Conservation (phyloP, 352 stramenopile species). For the Globisporangium megalacanthum region DNA sequence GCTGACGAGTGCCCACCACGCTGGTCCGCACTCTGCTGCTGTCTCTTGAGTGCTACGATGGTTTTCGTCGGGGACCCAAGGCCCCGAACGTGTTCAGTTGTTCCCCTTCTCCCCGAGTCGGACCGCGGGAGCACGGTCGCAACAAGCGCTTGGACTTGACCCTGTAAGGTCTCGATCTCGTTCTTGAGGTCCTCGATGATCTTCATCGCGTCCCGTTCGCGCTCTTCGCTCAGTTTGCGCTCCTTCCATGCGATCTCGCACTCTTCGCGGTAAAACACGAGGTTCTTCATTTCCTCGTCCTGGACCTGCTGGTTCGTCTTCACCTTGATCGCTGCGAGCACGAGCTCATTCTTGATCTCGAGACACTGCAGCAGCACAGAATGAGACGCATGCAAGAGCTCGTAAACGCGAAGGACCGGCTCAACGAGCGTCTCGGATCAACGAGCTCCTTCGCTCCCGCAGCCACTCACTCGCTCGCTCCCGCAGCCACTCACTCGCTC, state of each 20-base stretch:
- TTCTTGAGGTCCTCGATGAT: slow-evolving; percentile 67
- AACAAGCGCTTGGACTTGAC: slow-evolving; percentile 43
- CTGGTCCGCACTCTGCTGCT: neutral
- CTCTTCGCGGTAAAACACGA: slow-evolving; percentile 70
- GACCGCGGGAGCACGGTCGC: slow-evolving; percentile 4
- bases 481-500: no score
- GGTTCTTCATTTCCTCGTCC: slow-evolving; percentile 62
- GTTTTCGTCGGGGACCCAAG: slow-evolving; percentile 12
- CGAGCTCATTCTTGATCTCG: slow-evolving; percentile 67
- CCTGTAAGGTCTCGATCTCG: slow-evolving; percentile 49
- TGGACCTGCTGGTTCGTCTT: slow-evolving; percentile 57
- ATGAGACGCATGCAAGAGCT: neutral
- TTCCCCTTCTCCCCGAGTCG: no score
- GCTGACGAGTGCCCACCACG: neutral
- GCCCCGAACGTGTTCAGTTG: neutral
- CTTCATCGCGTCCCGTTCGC: slow-evolving; percentile 49
- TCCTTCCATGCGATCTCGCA: slow-evolving; percentile 66
- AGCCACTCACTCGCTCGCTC: no score
- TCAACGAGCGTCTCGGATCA: neutral
- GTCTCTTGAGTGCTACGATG: slow-evolving; percentile 10
- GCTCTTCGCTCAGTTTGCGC: slow-evolving; percentile 43
- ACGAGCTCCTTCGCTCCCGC: no score
- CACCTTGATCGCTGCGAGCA: slow-evolving; percentile 47
- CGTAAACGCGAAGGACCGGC: neutral
- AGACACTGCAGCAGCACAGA: slow-evolving; percentile 23